phyloP scores from a whole-genome alignment of 2,329 filamentous ascomycete species.

The Phaeosphaeria sp. region DNA sequence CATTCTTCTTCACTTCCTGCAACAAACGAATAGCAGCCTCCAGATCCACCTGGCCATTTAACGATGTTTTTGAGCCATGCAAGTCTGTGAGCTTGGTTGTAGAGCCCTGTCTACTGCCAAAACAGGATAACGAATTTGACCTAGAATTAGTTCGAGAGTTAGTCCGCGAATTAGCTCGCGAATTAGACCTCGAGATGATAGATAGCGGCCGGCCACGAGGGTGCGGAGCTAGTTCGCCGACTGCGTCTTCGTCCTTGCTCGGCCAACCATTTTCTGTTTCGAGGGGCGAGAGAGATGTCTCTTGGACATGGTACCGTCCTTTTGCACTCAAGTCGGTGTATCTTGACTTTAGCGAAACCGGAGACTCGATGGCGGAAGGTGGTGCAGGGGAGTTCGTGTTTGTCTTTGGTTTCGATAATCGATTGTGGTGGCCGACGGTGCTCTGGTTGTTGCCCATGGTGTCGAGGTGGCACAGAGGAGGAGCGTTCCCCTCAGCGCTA shows the following conservation, averaged over 20 bases:
- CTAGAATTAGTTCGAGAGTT: conserved; percentile 28
- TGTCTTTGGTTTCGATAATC: conserved; percentile 46
- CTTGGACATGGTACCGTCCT: conserved; percentile 38
- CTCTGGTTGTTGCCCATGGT: conserved; percentile 43
- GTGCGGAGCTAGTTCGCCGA: conserved; percentile 27
- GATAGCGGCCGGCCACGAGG: conserved; percentile 34
- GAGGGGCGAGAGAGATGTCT: conserved; percentile 36
- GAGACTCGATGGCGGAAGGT: conserved; percentile 26
- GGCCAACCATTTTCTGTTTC: conserved; percentile 25
- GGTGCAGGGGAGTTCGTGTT: conserved; percentile 38
- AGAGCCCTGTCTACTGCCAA: conserved; percentile 28
- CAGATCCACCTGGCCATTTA: conserved; percentile 49
- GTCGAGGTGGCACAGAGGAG: conserved; percentile 16
- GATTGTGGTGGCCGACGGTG: conserved; percentile 30
- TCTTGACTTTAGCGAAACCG: conserved; percentile 28
- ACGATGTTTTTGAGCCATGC: conserved; percentile 36
- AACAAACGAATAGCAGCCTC: conserved; percentile 54
- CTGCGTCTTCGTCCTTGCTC: conserved; percentile 28
- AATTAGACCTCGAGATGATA: conserved; percentile 35
- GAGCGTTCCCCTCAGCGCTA: conserved; percentile 18
- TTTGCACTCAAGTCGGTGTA: conserved; percentile 34
- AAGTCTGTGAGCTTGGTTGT: conserved; percentile 30
- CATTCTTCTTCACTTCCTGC: conserved; percentile 56
- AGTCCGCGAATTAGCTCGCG: conserved; percentile 23
- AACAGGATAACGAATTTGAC: conserved; percentile 36